Percentiles rank a stretch among this genome's conserved stretches.
phyloP scores from a whole-genome alignment of 2,329 filamentous ascomycete species.

The Fusarium chlamydosporum region DNA sequence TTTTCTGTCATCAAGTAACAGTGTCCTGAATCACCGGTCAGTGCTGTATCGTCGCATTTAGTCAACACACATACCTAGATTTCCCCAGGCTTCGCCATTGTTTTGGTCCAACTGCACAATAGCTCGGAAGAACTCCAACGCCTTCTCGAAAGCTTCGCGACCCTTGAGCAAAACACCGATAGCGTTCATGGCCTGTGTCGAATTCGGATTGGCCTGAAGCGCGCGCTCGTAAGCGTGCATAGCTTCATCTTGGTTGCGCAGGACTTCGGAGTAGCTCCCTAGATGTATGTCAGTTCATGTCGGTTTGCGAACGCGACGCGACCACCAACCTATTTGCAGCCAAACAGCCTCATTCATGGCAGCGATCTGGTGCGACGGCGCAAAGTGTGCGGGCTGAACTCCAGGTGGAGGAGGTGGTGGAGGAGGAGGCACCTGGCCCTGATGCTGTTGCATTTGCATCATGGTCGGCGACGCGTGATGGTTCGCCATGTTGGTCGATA shows the following conservation, averaged over 20 bases:
- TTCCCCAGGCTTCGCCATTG: slow-evolving; percentile 97
- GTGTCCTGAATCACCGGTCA: slow-evolving; percentile 73
- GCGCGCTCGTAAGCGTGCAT: slow-evolving; percentile 93
- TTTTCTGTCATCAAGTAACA: slow-evolving; percentile 99
- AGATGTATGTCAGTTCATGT: slow-evolving; percentile 43
- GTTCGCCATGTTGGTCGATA: slow-evolving; percentile 72
- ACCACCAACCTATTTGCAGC: slow-evolving; percentile 86
- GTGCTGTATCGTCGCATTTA: slow-evolving; percentile 23
- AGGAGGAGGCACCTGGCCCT: slow-evolving; percentile 71
- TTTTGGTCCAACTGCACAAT: slow-evolving; percentile 90
- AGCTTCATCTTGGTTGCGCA: slow-evolving; percentile 90
- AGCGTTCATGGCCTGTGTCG: slow-evolving; percentile 91
- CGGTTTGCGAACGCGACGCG: slow-evolving; percentile 28
- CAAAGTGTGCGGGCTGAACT: slow-evolving; percentile 70
- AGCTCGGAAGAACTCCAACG: slow-evolving; percentile 90
- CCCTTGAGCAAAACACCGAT: slow-evolving; percentile 93
- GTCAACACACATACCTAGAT: slow-evolving; percentile 74
- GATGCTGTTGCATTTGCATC: slow-evolving; percentile 75
- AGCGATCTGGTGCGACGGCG: slow-evolving; percentile 80
- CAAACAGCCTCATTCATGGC: slow-evolving; percentile 89
- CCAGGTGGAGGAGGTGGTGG: slow-evolving; percentile 58
- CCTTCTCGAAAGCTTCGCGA: slow-evolving; percentile 93
- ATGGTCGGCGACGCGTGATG: slow-evolving; percentile 86
- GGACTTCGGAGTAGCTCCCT: slow-evolving; percentile 89
- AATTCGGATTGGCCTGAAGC: slow-evolving; percentile 87